A percentile compares a stretch with the other conserved stretches of the same genome.
phyloP scores from a whole-genome alignment of 768 basidiomycete genomes.

The Lactifluus hygrophoroides region DNA sequence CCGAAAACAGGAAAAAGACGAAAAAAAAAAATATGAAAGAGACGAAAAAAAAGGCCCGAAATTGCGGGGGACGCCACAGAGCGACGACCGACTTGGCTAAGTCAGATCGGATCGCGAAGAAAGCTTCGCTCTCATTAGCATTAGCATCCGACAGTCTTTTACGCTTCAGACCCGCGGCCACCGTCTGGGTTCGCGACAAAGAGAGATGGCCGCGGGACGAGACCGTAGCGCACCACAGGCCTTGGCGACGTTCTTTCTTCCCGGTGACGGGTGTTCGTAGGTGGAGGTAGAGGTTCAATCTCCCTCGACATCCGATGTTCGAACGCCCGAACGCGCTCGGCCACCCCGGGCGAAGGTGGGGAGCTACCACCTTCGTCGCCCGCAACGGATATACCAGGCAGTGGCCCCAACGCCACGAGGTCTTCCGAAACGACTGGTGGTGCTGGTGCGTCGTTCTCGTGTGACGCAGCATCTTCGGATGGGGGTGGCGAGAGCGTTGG shows the following conservation, averaged over 20 bases:
- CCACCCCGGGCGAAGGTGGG: conserved; percentile 28
- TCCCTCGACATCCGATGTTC: conserved; percentile 54
- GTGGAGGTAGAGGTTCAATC: conserved; percentile 28
- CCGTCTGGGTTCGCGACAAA: conserved; percentile 69
- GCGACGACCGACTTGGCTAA: no score
- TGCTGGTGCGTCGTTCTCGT: not conserved
- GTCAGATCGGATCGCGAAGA: no score
- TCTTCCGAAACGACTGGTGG: no score
- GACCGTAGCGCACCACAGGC: conserved; percentile 48
- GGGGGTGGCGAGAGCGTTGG: not conserved
- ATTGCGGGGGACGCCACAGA: no score
- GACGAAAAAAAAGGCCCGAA: no score
- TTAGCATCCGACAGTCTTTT: no score
- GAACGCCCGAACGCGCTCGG: conserved; percentile 45
- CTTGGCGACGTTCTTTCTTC: conserved; percentile 27
- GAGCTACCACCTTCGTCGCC: not conserved
- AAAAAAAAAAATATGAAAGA: not conserved
- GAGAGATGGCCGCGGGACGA: conserved; percentile 52
- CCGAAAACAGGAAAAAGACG: not conserved
- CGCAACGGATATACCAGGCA: not conserved
- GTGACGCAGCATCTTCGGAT: not conserved
- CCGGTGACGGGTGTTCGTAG: conserved; percentile 37
- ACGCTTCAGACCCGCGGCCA: conserved; percentile 19
- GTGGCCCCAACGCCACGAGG: not conserved
- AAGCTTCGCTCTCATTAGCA: no score